Base-by-base conservation (phyloP, 2,329 filamentous ascomycete species). In the Cercospora sp. region DNA sequence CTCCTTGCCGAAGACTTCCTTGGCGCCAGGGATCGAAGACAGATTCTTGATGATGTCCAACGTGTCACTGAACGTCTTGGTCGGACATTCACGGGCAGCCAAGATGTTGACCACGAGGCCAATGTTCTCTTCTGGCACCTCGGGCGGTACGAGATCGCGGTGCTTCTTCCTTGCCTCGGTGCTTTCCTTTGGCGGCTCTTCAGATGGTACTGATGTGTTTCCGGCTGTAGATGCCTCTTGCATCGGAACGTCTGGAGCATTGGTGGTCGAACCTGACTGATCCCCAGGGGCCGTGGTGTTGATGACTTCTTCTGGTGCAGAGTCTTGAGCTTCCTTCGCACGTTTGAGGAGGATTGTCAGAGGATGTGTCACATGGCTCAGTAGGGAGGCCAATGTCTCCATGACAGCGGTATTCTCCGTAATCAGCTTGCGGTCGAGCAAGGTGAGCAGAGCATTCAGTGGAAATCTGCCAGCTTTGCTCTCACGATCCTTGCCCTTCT, bases 11-110 rank as follows among this genome's bases (percentile, higher is more conserved):
- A 99, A 98, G 10, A 93, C 86, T 63, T 91, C 88, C 80, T 96
- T 95, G 18, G 94, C 93, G 12, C 91, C 93, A 16, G 94, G 93
- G 69, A 99, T 95, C 45, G 92, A 90, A 5, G 94, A 98, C 53
- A 99, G 86, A 76, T 98, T 97, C 82, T 97, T 98, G 84, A 99
- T 97, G n/a, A 96, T 96, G 16, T 94, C 95, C 64, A 99, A 87
- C 0, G 95, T 98, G 79, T 98, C 96, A 78, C 95, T 92, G 85
- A 99, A 99, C 0, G 95, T 98, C 84, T 97, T 97, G 71, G 92
- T 94, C 77, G 93, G 97, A 81, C 95, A 99, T 80, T 99, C 95
- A 60, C 94, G 91, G 70, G 94, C 94, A 53, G 97, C 93, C 72
- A 99, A 91, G 66, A 99, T 97, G 78, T 95, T 95, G 74, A 98